Conservation (phyloP, 192 early-diverging fungal species). For the Linderina pennispora region DNA sequence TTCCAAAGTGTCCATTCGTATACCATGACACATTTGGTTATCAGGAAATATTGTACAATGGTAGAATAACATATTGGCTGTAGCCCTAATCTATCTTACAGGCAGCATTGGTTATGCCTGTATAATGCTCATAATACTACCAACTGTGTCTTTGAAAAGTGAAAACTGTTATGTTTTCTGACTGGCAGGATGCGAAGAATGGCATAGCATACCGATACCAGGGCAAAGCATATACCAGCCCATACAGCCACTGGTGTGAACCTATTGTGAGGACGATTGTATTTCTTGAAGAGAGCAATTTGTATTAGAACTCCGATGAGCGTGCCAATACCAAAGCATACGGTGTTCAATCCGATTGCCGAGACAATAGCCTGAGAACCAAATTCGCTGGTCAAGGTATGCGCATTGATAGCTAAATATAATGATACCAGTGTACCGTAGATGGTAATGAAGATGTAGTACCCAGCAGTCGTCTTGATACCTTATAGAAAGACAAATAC, state of each 20-base stretch:
- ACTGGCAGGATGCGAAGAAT: too few relatives aligned
- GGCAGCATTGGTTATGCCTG: too few relatives aligned
- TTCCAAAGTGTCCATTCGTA: too few relatives aligned
- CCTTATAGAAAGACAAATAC: constrained; percentile 19
- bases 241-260: constrained; percentile 2
- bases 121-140: too few relatives aligned
- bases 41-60: too few relatives aligned
- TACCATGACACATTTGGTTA: too few relatives aligned
- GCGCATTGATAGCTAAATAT: constrained; percentile 22
- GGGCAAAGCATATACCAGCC: too few relatives aligned
- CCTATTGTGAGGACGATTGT: constrained; percentile 13
- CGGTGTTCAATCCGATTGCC: constrained; percentile 27
- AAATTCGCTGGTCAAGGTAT: constrained; percentile 20
- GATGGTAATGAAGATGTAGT: constrained; percentile 16
- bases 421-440: constrained; percentile 24
- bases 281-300: constrained; percentile 29
- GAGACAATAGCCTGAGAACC: constrained; percentile 21
- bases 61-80: too few relatives aligned
- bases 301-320: constrained; percentile 36
- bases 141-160: too few relatives aligned
- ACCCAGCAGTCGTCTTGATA: constrained; percentile 22
- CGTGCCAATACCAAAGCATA: constrained; percentile 24
- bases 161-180: too few relatives aligned
- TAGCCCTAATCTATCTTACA: too few relatives aligned
- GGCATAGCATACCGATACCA: too few relatives aligned